Conservation (phyloP, 768 basidiomycete species). For the Serendipita sp. region DNA sequence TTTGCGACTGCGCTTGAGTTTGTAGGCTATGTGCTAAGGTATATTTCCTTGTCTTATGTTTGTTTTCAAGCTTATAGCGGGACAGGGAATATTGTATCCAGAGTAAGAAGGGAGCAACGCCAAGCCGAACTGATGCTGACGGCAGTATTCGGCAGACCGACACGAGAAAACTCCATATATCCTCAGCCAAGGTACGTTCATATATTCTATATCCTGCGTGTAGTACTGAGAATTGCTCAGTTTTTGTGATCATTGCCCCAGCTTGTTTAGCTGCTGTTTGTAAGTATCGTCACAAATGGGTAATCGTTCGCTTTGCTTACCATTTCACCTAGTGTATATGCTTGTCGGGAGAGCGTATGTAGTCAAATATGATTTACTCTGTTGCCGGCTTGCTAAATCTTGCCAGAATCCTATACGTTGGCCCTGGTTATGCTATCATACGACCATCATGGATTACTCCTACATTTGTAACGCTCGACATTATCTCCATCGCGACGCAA, state of each 20-base stretch:
- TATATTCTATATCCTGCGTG: too few relatives aligned
- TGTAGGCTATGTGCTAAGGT: background rate
- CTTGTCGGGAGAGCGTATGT: background rate
- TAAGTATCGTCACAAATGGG: too few relatives aligned
- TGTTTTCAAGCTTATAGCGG: background rate
- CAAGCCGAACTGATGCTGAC: background rate
- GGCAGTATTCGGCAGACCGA: background rate
- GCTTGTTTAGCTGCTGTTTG: background rate
- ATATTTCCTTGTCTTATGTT: background rate
- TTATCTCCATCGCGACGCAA: background rate
- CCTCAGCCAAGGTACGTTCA: background rate
- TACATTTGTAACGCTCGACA: background rate
- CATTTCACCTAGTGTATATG: background rate
- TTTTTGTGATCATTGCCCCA: background rate
- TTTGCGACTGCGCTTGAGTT: background rate
- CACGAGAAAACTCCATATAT: background rate
- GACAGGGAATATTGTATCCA: background rate
- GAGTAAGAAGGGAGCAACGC: background rate
- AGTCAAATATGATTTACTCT: background rate
- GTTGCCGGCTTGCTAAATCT: background rate
- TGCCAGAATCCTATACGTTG: background rate
- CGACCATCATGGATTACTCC: conserved; percentile 3
- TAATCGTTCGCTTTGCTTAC: background rate
- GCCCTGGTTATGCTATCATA: background rate
- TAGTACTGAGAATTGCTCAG: too few relatives aligned